Conservation (phyloP, 371 early-diverging fungal species). For the Mortierella sp. region DNA sequence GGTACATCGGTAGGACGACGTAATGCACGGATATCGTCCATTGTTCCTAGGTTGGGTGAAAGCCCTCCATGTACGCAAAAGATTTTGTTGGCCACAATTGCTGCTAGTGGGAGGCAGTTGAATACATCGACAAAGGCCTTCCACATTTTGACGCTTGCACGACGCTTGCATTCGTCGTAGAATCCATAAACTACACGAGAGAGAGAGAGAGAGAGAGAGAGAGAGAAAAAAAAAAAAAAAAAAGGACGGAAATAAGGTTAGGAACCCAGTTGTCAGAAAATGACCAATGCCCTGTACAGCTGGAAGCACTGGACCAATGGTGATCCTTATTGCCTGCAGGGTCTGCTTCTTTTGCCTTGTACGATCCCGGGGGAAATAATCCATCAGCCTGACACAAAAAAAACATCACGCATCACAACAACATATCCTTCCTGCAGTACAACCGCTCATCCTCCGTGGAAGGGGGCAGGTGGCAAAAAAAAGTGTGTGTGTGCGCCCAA, state of each 20-base stretch:
- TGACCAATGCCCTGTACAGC: no score
- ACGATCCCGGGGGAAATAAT: conserved; percentile 97
- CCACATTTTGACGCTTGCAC: conserved; percentile 96
- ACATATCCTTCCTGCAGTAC: conserved; percentile 70
- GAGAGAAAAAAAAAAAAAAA: no score
- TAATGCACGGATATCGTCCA: conserved; percentile 96
- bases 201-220: no score
- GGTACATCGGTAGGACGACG: conserved; percentile 97
- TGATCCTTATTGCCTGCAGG: conserved; percentile 66
- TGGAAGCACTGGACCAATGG: no score
- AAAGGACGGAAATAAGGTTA: no score
- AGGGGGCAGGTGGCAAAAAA: conserved; percentile 79
- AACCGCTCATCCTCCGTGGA: conserved; percentile 93
- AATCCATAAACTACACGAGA: conserved; percentile 91
- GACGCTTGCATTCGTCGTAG: conserved; percentile 99
- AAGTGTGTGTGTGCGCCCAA: no score
- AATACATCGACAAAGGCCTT: conserved; percentile 98
- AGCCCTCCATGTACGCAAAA: conserved; percentile 99
- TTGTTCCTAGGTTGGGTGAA: conserved; percentile 85
- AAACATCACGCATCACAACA: conserved; percentile 55
- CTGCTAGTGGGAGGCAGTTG: conserved; percentile 98
- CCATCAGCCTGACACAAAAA: conserved; percentile 90
- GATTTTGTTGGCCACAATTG: conserved; percentile 96
- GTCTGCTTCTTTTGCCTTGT: conserved; percentile 96
- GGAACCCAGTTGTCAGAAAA: no score